phyloP scores from a whole-genome alignment of 768 basidiomycete species.

The Omphalotus guepiniiformis region DNA sequence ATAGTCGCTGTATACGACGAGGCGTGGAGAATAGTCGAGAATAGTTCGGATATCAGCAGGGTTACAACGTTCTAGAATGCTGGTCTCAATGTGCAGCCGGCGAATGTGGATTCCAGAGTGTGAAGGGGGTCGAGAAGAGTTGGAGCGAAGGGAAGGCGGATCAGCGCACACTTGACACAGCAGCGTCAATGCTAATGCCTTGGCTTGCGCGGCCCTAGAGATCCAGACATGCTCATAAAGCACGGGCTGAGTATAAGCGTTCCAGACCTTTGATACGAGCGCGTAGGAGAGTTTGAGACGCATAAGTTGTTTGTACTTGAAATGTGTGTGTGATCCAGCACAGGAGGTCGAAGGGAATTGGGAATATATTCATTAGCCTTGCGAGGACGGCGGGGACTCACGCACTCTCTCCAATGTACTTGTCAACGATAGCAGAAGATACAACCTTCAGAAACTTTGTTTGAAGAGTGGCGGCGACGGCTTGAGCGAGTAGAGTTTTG shows the following conservation, averaged over 20 bases:
- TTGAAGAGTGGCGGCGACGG: constrained; percentile 96
- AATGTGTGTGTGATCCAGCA: too few relatives aligned
- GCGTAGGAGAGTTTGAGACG: constrained; percentile 44
- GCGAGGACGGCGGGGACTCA: too few relatives aligned
- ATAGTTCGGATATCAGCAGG: constrained; percentile 69
- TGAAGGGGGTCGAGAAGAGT: too few relatives aligned
- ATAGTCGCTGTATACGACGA: constrained; percentile 61
- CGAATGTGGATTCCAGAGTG: constrained; percentile 50
- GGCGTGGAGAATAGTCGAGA: constrained; percentile 55
- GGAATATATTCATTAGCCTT: too few relatives aligned
- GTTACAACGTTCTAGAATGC: constrained; percentile 56
- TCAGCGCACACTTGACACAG: constrained; percentile 36
- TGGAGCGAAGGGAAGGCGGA: constrained; percentile 17
- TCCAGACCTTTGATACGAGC: constrained; percentile 54
- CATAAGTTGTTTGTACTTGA: constrained; percentile 44
- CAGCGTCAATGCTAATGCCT: constrained; percentile 39
- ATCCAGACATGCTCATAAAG: constrained; percentile 74
- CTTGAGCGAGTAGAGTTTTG: constrained; percentile 91
- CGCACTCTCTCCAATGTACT: constrained; percentile 96
- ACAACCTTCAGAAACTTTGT: constrained; percentile 97
- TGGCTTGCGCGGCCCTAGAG: constrained; percentile 45
- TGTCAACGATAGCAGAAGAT: constrained; percentile 93
- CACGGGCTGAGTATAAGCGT: constrained; percentile 47
- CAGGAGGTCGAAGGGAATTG: too few relatives aligned
- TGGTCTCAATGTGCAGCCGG: constrained; percentile 68